These are phyloP conservation scores for Penicillium sumatraense DNA, from an alignment of 2,329 filamentous ascomycete genomes.

Conservation along the genomic window DNA sequence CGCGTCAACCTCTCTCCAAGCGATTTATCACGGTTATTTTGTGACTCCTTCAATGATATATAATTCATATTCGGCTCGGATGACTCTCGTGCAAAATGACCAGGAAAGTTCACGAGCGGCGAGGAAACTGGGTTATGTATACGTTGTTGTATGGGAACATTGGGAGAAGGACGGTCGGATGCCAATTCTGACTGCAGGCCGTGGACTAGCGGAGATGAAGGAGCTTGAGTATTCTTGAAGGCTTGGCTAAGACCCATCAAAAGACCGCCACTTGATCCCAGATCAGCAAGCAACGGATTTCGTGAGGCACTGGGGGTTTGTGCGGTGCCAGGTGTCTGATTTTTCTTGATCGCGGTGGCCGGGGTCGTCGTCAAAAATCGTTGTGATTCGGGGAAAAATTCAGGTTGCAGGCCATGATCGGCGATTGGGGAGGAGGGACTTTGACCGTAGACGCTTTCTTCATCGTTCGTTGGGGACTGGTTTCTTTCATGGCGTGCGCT, in stretches of 20 bases:
- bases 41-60: constrained; percentile 52
- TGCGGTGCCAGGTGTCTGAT: constrained; percentile 30
- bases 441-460: constrained; percentile 38
- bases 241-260: constrained; percentile 53
- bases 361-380: constrained; percentile 50
- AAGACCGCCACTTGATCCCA: constrained; percentile 39
- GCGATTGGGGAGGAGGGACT: constrained; percentile 44
- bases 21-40: constrained; percentile 44
- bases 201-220: constrained; percentile 50
- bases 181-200: constrained; percentile 40
- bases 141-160: constrained; percentile 48
- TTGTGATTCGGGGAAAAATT: constrained; percentile 53
- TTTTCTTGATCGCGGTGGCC: constrained; percentile 42
- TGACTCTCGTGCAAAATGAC: constrained; percentile 39
- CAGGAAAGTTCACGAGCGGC: constrained; percentile 38
- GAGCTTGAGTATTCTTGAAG: constrained; percentile 54
- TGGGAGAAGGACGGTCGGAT: constrained; percentile 56
- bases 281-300: constrained; percentile 47
- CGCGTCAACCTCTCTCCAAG: constrained; percentile 37
- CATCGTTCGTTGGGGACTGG: constrained; percentile 56
- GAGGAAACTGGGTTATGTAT: constrained; percentile 43
- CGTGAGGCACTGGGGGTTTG: constrained; percentile 46
- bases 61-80: constrained; percentile 50
- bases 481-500: constrained; percentile 25
- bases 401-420: constrained; percentile 32